These are phyloP conservation scores for Neonectria faginata DNA, from an alignment of 2,329 filamentous ascomycete species.

Conservation along the genomic window DNA sequence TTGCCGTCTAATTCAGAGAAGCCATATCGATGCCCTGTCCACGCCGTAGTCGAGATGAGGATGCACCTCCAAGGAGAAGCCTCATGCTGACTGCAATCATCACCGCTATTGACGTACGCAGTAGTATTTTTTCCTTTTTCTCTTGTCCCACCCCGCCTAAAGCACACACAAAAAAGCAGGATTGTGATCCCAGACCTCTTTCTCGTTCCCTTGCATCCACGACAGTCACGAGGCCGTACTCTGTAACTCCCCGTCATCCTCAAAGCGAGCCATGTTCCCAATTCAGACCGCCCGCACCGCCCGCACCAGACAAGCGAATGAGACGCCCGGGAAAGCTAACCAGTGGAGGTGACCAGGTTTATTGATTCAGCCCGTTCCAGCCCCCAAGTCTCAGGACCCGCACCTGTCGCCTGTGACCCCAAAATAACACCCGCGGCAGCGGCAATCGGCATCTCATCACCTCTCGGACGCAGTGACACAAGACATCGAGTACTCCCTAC, in stretches of 20 bases:
- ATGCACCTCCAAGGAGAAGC: background rate
- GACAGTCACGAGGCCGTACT: constrained; percentile 25
- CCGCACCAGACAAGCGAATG: too few species aligned
- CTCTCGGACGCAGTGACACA: constrained; percentile 7
- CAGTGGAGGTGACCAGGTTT: constrained; percentile 14
- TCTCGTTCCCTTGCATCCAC: constrained; percentile 28
- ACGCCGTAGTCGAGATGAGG: constrained; percentile 13
- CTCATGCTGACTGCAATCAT: background rate
- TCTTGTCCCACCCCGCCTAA: constrained; percentile 23
- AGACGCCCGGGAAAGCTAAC: constrained; percentile 12
- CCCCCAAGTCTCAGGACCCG: background rate
- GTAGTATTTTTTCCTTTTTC: constrained; percentile 3
- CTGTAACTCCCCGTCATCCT: constrained; percentile 10
- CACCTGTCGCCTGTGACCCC: constrained; percentile 12
- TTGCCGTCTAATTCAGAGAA: background rate
- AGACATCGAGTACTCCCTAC: background rate
- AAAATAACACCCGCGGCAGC: constrained; percentile 30
- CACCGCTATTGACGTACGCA: background rate
- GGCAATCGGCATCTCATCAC: constrained; percentile 27
- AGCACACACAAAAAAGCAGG: constrained; percentile 9
- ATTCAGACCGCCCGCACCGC: constrained; percentile 23
- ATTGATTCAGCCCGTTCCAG: constrained; percentile 6
- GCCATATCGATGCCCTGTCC: background rate
- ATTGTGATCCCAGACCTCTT: constrained; percentile 25
- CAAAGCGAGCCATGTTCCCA: constrained; percentile 1